Evolutionary conservation across 2,329 filamentous ascomycete species (phyloP), one percentile per base, ranked within the genome.

Genomic region (Teratosphaeria gauchensis): DNA sequence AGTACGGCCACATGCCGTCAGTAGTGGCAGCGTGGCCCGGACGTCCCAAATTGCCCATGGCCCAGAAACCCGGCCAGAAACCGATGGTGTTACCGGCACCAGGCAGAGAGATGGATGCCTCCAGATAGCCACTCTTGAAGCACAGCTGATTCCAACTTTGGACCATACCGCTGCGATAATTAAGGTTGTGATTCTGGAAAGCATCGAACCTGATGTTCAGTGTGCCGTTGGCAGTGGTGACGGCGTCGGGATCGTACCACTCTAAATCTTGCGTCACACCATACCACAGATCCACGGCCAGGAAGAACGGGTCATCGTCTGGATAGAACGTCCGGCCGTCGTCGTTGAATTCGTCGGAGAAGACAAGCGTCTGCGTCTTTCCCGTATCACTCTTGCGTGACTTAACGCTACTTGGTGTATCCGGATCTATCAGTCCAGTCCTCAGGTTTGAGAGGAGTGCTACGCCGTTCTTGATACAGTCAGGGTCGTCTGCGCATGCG

Each of bases 1-100:
- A 87, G 74, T 89, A 89, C 0, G 86, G 86, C 86, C 86, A 89
- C 71, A 88, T 77, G 4, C 86, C 86, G 62, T 89, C 86, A 0
- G 85, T 89, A 1, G 85, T 87, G 9, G 84, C 82, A 33, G 83
- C 79, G 71, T 87, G 87, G 12, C 86, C 86, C 30, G 86, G 84
- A 63, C 86, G 79, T 42, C 83, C 86, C 24, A 89, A 77, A 66
- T 89, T 89, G 4, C 86, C 86, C 84, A 89, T 88, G 0, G 85
- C 79, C 86, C 86, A 89, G 72, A 88, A 87, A 72, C 86, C 86
- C 51, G 86, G 86, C 86, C 86, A 89, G 72, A 89, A 86, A 59
- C 86, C 86, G 58, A 83, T 79, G 14, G 83, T 80, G 62, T 88
- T 84, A 53, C 86, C 86, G 53, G 78, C 74, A 16, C 86, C 86